phyloP scores from a whole-genome alignment of 2,329 filamentous ascomycete genomes.

The Paecilomyces dactylethromorphus region DNA sequence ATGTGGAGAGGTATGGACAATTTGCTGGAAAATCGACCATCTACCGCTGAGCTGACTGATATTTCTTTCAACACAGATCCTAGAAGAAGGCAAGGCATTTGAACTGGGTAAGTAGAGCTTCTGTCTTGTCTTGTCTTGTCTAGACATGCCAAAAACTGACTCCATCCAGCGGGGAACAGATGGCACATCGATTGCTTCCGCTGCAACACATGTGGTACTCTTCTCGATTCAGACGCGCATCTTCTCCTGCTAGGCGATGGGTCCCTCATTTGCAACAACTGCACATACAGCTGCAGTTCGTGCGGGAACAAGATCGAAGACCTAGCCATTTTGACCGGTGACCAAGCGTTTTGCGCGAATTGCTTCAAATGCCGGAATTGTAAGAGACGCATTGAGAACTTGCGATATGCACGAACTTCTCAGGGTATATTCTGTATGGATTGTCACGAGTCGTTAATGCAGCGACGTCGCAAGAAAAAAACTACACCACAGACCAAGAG shows the following conservation, averaged over 20 bases:
- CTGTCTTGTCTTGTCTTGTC: conserved; percentile 6
- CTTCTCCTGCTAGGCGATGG: conserved; percentile 94
- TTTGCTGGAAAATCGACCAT: conserved; percentile 2
- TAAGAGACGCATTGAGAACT: conserved; percentile 97
- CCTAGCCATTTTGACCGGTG: conserved; percentile 90
- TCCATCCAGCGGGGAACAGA: conserved; percentile 72
- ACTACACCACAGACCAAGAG: conserved; percentile 37
- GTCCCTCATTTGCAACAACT: conserved; percentile 98
- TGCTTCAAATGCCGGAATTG: conserved; percentile 98
- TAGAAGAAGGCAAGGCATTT: conserved; percentile 97
- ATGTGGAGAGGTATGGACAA: conserved; percentile 68
- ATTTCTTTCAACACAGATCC: conserved; percentile 55
- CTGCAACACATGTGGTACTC: conserved; percentile 89
- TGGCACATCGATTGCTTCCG: conserved; percentile 99
- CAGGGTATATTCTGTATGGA: conserved; percentile 99
- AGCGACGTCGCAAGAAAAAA: conserved; percentile 75
- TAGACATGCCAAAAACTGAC: conserved; percentile 16
- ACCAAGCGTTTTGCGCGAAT: conserved; percentile 94
- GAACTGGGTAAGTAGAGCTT: conserved; percentile 68
- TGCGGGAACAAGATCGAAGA: conserved; percentile 98
- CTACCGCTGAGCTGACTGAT: conserved; percentile 3
- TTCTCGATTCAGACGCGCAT: conserved; percentile 97
- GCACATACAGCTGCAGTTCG: conserved; percentile 96
- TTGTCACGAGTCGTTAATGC: conserved; percentile 96
- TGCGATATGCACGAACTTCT: conserved; percentile 93